Conservation (phyloP, 2,329 filamentous ascomycete genomes). For the Aspergillus fischeri region DNA sequence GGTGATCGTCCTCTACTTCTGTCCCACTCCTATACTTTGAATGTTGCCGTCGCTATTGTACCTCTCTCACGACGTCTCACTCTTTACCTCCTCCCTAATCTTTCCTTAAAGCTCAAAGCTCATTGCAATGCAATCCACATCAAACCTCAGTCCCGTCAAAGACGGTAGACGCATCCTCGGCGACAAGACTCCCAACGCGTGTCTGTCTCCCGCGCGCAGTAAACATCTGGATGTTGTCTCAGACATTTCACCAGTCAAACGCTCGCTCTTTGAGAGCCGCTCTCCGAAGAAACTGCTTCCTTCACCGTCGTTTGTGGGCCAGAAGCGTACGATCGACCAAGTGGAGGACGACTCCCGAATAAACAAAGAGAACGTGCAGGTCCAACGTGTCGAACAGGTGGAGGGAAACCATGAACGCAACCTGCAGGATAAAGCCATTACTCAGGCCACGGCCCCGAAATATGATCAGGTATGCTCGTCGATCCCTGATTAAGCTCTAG, state of each 20-base stretch:
- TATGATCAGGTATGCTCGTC: conserved; percentile 14
- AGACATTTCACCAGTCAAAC: conserved; percentile 26
- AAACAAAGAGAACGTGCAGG: conserved; percentile 18
- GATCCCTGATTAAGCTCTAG: not conserved
- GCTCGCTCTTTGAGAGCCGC: conserved; percentile 19
- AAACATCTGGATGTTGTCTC: conserved; percentile 9
- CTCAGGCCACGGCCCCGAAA: conserved; percentile 14
- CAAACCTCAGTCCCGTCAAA: conserved; percentile 32
- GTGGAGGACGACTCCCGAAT: conserved; percentile 29
- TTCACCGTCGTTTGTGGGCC: conserved; percentile 33
- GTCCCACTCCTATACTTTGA: not conserved
- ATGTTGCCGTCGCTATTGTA: not conserved
- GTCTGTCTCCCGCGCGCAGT: conserved; percentile 28
- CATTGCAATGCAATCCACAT: conserved; percentile 12
- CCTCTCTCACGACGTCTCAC: not conserved
- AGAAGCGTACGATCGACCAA: conserved; percentile 40
- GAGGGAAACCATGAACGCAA: not conserved
- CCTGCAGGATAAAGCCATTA: conserved; percentile 8
- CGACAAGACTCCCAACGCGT: conserved; percentile 41
- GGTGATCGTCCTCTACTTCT: not conserved
- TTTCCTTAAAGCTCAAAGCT: conserved; percentile 1
- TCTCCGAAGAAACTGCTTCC: conserved; percentile 29
- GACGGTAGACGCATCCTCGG: conserved; percentile 38
- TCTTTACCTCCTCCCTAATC: not conserved
- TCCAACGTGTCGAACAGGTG: conserved; percentile 1